A percentile compares a stretch with the other conserved stretches of the same genome.
These are phyloP conservation scores for Trichoderma sp. DNA, from an alignment of 2,329 filamentous ascomycete genomes.

Conservation along the genomic window DNA sequence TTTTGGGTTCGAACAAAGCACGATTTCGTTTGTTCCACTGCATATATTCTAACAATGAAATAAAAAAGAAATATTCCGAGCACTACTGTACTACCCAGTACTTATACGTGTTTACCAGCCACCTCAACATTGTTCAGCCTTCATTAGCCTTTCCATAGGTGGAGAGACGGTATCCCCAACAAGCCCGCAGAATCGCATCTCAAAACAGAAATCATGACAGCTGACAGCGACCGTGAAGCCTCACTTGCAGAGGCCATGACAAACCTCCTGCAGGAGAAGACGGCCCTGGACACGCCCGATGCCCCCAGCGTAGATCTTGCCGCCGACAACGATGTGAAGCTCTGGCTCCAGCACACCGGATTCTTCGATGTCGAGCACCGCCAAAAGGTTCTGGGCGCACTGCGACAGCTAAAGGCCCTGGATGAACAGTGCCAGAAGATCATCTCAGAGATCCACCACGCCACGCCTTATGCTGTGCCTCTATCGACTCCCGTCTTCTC, in stretches of 20 bases:
- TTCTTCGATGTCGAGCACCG: constrained; percentile 31
- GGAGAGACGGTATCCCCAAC: background rate
- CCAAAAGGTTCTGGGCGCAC: constrained; percentile 24
- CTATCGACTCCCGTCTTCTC: background rate
- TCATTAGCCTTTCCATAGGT: background rate
- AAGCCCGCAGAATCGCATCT: background rate
- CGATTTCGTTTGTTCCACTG: background rate
- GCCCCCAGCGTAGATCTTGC: background rate
- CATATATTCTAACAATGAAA: background rate
- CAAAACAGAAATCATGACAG: background rate
- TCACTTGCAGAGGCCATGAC: background rate
- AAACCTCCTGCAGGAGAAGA: background rate
- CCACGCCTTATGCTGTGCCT: background rate
- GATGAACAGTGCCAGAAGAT: constrained; percentile 30
- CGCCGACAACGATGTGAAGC: constrained; percentile 26
- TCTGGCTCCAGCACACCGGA: constrained; percentile 34
- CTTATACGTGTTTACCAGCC: background rate
- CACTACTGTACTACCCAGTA: background rate
- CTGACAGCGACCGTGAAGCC: background rate
- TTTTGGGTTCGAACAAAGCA: background rate
- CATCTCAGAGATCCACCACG: constrained; percentile 27
- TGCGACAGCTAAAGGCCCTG: constrained; percentile 28
- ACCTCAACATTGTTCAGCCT: background rate
- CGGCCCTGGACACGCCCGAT: background rate
- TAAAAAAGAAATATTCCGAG: background rate